Percentiles rank a stretch among this genome's conserved stretches.
Evolutionary conservation across 2,329 filamentous ascomycete species (phyloP).

Genomic region (Trichoderma guizhouense): DNA sequence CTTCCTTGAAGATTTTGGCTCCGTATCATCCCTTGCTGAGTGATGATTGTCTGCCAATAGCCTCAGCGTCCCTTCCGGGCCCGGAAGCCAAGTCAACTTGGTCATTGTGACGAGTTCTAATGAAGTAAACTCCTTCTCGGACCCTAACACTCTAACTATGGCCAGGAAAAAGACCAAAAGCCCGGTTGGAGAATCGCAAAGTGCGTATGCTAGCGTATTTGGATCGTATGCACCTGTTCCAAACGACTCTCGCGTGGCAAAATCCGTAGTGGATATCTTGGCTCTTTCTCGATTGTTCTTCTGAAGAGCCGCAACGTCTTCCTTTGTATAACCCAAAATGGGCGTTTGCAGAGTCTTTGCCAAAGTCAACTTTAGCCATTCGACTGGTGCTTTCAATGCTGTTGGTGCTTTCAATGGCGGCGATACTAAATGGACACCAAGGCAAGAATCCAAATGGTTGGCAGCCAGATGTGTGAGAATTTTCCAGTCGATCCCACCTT

Average conservation of each 20-base stretch:
- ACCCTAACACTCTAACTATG: conserved; percentile 41
- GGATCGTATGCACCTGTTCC: conserved; percentile 40
- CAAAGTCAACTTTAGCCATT: conserved; percentile 55
- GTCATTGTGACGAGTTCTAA: conserved; percentile 59
- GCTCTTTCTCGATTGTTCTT: conserved; percentile 24
- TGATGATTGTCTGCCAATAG: conserved; percentile 48
- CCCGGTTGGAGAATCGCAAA: conserved; percentile 60
- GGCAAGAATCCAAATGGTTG: conserved; percentile 46
- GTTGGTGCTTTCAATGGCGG: conserved; percentile 52
- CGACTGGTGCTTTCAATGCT: conserved; percentile 40
- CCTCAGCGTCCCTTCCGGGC: conserved; percentile 57
- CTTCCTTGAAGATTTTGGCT: conserved; percentile 26
- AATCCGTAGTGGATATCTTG: conserved; percentile 16
- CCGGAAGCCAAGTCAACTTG: conserved; percentile 63
- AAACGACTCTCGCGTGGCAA: conserved; percentile 30
- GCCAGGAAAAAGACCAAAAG: conserved; percentile 54
- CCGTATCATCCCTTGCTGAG: conserved; percentile 27
- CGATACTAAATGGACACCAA: conserved; percentile 59
- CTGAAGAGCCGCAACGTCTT: conserved; percentile 47
- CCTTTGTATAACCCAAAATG: conserved; percentile 54
- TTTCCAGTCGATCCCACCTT: conserved; percentile 51
- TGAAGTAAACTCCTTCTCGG: conserved; percentile 41
- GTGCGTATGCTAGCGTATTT: conserved; percentile 56
- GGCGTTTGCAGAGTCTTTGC: conserved; percentile 48
- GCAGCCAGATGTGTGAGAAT: conserved; percentile 48